These are phyloP conservation scores for Arachis stenosperma DNA, from an alignment of 306 rosid species.

Conservation along the genomic window DNA sequence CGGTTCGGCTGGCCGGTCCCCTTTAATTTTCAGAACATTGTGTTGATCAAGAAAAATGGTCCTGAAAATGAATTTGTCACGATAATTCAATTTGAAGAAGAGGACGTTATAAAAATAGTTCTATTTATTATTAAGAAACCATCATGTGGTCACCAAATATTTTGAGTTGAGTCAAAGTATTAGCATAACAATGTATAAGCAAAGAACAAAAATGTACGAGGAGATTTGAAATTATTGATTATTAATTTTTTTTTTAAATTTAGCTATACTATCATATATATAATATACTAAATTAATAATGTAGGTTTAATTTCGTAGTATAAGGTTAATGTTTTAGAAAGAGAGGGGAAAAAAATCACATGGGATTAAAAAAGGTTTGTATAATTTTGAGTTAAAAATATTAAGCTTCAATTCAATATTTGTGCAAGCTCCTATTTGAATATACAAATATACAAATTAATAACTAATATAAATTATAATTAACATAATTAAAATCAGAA, in stretches of 20 bases:
- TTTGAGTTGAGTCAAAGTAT: conserved; percentile 19
- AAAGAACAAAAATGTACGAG: conserved; percentile 11
- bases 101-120: conserved; percentile 5
- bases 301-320: conserved; percentile 6
- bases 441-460: too few relatives aligned
- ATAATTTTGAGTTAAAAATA: not conserved
- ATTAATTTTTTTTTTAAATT: conserved; percentile 7
- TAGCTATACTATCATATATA: conserved; percentile 1
- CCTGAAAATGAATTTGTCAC: too few relatives aligned
- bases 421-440: not conserved
- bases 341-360: not conserved
- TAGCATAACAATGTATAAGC: not conserved
- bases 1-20: too few relatives aligned
- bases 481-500: too few relatives aligned
- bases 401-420: not conserved
- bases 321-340: not conserved
- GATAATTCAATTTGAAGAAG: not conserved
- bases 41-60: not conserved
- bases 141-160: conserved; percentile 45
- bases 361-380: not conserved
- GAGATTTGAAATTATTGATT: not conserved
- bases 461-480: too few relatives aligned
- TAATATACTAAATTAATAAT: not conserved
- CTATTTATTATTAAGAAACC: not conserved
- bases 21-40: too few relatives aligned